Evolutionary conservation across 83 land plant genomes (phyloP), one percentile per base, ranked within the genome.

Genomic region (Picea engelmannii): DNA sequence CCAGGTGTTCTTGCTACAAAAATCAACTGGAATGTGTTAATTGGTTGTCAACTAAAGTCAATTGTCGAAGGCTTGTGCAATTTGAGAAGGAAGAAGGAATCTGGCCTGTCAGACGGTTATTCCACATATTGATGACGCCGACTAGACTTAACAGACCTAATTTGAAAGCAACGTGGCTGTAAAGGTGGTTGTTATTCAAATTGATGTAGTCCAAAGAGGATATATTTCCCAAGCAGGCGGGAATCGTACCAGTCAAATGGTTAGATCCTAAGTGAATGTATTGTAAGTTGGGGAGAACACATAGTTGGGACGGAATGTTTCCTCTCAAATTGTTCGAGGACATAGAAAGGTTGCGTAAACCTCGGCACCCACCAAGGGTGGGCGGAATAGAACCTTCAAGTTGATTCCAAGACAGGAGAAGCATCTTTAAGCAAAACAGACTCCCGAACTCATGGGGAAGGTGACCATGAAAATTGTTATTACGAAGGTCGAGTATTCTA

Each of bases 321-420:
- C 86, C 86, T 10, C 21, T 15, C 12, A 31, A 31, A 31, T 31
- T 31, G 35, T 31, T 31, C 0, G 35, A 31, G 35, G 35, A 31
- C 35, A 31, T 31, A 31, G 69, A 80, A 11, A 84, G 12, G 58
- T 52, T 52, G 2, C 12, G 58, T 52, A 52, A 52, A 52, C 58
- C 2, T 52, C 58, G 2, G 58, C 58, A 52, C 0, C 15, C 58
- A 52, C 4, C 13, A 52, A 91, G 59, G 12, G 88, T 82, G 73
- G 38, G 10, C 0, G 93, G 93, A 79, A 91, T 85, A 23, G 64
- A 15, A 18, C 89, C 91, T 0, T 27, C 15, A 4, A 89, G 74
- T 2, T 80, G 55, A 73, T 84, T 89, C 2, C 4, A 31, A 31
- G 35, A 31, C 35, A 31, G 35, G 2, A 31, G 35, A 31, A 31